Conservation (phyloP, 257 asterid genomes). For the Primulina tabacum region DNA sequence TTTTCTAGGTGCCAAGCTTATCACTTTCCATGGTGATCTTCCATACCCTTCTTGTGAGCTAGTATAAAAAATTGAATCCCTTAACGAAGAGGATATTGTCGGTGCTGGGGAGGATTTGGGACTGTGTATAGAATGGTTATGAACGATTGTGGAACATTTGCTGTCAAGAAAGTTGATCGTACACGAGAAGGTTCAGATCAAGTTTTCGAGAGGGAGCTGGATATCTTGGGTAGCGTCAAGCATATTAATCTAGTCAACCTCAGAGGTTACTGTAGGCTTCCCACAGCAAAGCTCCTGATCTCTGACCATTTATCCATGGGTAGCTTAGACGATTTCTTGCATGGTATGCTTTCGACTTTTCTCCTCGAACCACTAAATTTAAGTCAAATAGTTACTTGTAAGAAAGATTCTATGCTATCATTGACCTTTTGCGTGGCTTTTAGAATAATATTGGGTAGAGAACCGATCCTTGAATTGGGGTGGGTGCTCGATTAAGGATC, state of each 20-base stretch:
- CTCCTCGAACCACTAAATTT: neutral
- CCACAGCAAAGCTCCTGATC: conserved; percentile 82
- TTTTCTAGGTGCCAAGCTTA: conserved; percentile 72
- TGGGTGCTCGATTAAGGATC: conserved; percentile 72
- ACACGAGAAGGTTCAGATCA: conserved; percentile 92
- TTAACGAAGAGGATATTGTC: conserved; percentile 79
- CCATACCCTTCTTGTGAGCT: conserved; percentile 95
- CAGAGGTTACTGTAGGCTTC: conserved; percentile 92
- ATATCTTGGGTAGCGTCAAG: conserved; percentile 87
- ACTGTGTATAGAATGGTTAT: conserved; percentile 96
- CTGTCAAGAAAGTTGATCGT: conserved; percentile 85
- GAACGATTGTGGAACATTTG: conserved; percentile 97
- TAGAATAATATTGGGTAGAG: conserved; percentile 43
- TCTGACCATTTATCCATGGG: conserved; percentile 89
- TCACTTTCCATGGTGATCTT: conserved; percentile 96
- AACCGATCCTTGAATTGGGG: conserved; percentile 61
- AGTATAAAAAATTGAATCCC: conserved; percentile 92
- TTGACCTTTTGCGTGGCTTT: conserved; percentile 6
- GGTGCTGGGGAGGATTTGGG: conserved; percentile 99
- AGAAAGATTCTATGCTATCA: neutral
- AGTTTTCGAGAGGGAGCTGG: conserved; percentile 90
- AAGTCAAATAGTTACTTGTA: neutral
- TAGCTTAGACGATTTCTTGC: conserved; percentile 83
- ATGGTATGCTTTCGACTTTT: conserved; percentile 47
- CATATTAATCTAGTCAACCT: conserved; percentile 90